Evolutionary conservation across 1,284 basidiomycete genomes (phyloP), one percentile per base, ranked within the genome.

Genomic region (Leccinum subrobustum): DNA sequence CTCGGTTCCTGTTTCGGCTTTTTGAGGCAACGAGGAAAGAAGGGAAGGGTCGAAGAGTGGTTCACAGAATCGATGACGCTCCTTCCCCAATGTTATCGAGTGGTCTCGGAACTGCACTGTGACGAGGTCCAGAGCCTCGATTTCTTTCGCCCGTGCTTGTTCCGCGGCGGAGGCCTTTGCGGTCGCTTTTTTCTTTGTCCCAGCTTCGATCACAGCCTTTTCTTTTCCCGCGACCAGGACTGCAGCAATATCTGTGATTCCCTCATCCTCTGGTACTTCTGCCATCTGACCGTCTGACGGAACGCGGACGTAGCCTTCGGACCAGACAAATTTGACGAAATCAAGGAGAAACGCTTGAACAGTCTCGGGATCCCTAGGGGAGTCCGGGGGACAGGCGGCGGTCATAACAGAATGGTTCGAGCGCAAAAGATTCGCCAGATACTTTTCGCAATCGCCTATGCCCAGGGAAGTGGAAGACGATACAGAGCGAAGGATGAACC

Each of bases 31-130:
- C n/a, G 69, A 65, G 2, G 73, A 72, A 60, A 89, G 74, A 44
- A 90, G 66, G 3, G 70, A 75, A 3, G 92, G 89, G 62, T 95
- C 88, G 65, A 95, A 93, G 35, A 98, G 79, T 8, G 95, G 93
- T 71, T 97, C 95, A 70, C 92, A 93, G 72, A 96, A 89, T 47
- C 92, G 83, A 79, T 97, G 94, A 53, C 95, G 82, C 67, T 95
- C 92, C 67, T 92, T 89, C 5, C 95, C 95, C 33, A 98, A 70
- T 1, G 87, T 89, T 63, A 98, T 75, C 54, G 87, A 83, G 68
- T 87, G 83, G 5, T 82, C 88, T 6, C 81, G 79, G 71, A 92
- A 92, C 68, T 91, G 81, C 12, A 93, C 75, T n/a, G 86, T 83
- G 60, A 92, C 75, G 61, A 93, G 82, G 74, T 95, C 92, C 61